These are phyloP conservation scores for Macaranga tanarius DNA, from an alignment of 441 rosid genomes.

Conservation along the genomic window DNA sequence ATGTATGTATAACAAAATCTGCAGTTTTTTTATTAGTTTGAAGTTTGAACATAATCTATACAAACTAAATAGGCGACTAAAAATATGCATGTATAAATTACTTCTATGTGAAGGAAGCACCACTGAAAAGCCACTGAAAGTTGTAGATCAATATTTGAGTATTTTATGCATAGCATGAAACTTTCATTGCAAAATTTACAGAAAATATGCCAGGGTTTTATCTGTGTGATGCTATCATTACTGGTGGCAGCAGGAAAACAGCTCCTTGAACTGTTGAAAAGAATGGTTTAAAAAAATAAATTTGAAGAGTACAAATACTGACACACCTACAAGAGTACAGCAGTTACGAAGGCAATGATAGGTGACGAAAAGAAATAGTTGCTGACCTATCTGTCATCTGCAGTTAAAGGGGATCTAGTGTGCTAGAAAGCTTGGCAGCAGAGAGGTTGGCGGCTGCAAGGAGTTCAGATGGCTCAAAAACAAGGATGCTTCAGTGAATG, in stretches of 20 bases:
- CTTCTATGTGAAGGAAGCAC: background rate
- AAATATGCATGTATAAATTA: background rate
- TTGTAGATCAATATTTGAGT: background rate
- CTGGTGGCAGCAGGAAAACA: too few species aligned
- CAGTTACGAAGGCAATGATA: background rate
- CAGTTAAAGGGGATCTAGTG: constrained; percentile 98
- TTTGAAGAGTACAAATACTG: background rate
- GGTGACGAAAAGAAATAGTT: background rate
- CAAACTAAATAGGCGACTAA: background rate
- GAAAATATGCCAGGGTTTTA: background rate
- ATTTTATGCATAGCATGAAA: background rate
- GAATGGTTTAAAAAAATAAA: too few species aligned
- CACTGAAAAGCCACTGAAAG: background rate
- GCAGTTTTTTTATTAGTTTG: too few species aligned
- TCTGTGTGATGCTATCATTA: too few species aligned
- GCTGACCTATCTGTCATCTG: constrained; percentile 21
- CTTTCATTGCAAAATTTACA: background rate
- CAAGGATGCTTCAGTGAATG: constrained; percentile 57
- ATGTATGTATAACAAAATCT: background rate
- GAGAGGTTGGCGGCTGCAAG: constrained; percentile 60
- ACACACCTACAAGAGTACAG: background rate
- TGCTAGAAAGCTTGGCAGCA: constrained; percentile 85
- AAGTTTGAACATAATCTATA: background rate
- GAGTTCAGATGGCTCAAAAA: constrained; percentile 49
- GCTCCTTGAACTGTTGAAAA: too few species aligned